Conservation (phyloP, 2,329 filamentous ascomycete species). For the Calonectria ilicicola region DNA sequence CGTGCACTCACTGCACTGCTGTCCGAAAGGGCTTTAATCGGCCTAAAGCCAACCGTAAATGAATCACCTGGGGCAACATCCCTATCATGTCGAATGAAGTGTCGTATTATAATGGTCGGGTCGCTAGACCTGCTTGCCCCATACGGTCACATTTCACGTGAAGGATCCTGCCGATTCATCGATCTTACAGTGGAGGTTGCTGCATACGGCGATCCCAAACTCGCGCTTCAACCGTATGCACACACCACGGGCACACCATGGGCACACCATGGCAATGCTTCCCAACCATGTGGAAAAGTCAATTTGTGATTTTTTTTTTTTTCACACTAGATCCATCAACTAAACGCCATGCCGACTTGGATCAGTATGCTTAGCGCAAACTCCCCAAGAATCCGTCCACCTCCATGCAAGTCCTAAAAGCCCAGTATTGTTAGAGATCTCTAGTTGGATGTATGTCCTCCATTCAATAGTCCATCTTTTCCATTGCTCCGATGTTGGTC, state of each 20-base stretch:
- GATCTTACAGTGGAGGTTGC: too few species aligned
- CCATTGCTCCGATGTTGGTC: constrained; percentile 64
- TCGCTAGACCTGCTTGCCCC: too few species aligned
- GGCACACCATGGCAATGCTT: neutral
- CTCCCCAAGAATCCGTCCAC: neutral
- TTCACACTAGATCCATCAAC: neutral
- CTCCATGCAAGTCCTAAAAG: neutral
- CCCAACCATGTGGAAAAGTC: neutral
- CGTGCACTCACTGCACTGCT: too few species aligned
- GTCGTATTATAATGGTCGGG: too few species aligned
- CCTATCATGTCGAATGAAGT: too few species aligned
- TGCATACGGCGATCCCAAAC: too few species aligned
- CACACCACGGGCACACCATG: too few species aligned
- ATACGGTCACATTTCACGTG: too few species aligned
- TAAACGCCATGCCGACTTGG: neutral
- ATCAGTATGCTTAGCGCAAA: neutral
- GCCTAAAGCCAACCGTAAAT: neutral
- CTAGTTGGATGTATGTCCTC: constrained; percentile 11
- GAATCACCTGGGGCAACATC: too few species aligned
- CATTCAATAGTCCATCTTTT: constrained; percentile 41
- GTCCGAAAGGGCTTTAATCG: too few species aligned
- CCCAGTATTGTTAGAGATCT: neutral
- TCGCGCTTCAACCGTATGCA: neutral
- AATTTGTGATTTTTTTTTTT: neutral
- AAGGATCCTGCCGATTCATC: too few species aligned